Percentiles rank a stretch among this genome's conserved stretches.
These are phyloP conservation scores for Aeschynomene evenia DNA, from an alignment of 306 rosid species.

Conservation along the genomic window DNA sequence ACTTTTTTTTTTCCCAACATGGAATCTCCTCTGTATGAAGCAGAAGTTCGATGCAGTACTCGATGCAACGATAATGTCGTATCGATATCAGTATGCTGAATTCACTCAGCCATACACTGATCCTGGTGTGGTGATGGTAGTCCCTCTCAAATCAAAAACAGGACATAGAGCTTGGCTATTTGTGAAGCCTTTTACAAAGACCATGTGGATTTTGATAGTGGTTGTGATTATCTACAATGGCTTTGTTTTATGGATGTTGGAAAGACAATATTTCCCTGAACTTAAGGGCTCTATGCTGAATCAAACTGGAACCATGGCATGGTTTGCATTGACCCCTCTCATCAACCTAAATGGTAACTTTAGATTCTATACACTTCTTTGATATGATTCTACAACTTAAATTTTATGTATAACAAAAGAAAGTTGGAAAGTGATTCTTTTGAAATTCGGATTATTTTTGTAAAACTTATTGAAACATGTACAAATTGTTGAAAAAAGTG, in stretches of 20 bases:
- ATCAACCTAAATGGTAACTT: constrained; percentile 45
- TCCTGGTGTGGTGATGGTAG: constrained; percentile 53
- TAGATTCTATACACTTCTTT: not conserved
- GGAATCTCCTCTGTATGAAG: not conserved
- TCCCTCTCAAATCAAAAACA: constrained; percentile 30
- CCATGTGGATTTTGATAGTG: constrained; percentile 45
- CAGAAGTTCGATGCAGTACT: constrained; percentile 47
- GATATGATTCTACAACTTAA: too few relatives aligned
- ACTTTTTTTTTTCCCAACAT: not conserved
- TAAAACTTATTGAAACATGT: too few relatives aligned
- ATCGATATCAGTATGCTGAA: constrained; percentile 37
- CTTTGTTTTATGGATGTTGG: constrained; percentile 54
- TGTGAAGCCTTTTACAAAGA: constrained; percentile 48
- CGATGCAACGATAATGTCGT: constrained; percentile 41
- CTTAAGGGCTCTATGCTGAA: constrained; percentile 26
- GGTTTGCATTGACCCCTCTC: constrained; percentile 48
- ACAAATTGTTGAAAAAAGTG: too few relatives aligned
- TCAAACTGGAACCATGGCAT: constrained; percentile 45
- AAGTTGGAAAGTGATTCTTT: too few relatives aligned
- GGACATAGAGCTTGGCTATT: constrained; percentile 37
- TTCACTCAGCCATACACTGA: constrained; percentile 49
- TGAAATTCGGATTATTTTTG: too few relatives aligned
- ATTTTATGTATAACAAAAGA: too few relatives aligned
- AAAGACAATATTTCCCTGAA: constrained; percentile 32
- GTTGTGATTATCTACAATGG: constrained; percentile 44